These are phyloP conservation scores for Podila epigama DNA, from an alignment of 192 early-diverging fungal genomes.

Conservation along the genomic window DNA sequence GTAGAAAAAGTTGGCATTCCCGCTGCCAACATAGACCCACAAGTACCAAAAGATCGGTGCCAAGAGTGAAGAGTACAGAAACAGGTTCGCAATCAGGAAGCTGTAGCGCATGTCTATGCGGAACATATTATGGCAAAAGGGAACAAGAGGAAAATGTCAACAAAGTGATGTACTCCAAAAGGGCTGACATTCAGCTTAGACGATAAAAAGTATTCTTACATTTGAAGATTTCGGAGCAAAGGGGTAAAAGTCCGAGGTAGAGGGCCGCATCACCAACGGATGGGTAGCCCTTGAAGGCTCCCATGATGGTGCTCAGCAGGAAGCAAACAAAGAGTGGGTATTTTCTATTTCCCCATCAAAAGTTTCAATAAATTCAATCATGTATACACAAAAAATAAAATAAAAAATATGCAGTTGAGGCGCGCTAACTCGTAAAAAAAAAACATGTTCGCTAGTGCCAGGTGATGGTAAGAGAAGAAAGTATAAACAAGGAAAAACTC, in stretches of 20 bases:
- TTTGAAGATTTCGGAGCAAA: slow-evolving; percentile 87
- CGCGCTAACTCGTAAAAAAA: too few species aligned
- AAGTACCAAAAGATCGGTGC: slow-evolving; percentile 92
- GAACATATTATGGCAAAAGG: not conserved
- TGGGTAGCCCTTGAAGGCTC: slow-evolving; percentile 94
- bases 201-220: slow-evolving; percentile 78
- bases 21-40: slow-evolving; percentile 96
- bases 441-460: too few species aligned
- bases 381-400: too few species aligned
- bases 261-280: slow-evolving; percentile 86
- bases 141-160: not conserved
- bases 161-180: too few species aligned
- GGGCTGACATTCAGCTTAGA: too few species aligned
- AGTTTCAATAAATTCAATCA: too few species aligned
- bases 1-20: slow-evolving; percentile 99
- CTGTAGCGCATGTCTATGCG: slow-evolving; percentile 79
- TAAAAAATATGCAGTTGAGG: too few species aligned
- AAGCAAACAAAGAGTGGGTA: slow-evolving; percentile 82
- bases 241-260: slow-evolving; percentile 80
- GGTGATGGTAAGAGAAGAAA: too few species aligned
- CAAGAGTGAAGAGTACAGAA: slow-evolving; percentile 78
- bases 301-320: slow-evolving; percentile 76
- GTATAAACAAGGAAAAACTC: not conserved
- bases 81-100: slow-evolving; percentile 74
- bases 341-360: slow-evolving; percentile 64